phyloP scores from a whole-genome alignment of 148 eudicot species.

The Chenopodium suecicum region DNA sequence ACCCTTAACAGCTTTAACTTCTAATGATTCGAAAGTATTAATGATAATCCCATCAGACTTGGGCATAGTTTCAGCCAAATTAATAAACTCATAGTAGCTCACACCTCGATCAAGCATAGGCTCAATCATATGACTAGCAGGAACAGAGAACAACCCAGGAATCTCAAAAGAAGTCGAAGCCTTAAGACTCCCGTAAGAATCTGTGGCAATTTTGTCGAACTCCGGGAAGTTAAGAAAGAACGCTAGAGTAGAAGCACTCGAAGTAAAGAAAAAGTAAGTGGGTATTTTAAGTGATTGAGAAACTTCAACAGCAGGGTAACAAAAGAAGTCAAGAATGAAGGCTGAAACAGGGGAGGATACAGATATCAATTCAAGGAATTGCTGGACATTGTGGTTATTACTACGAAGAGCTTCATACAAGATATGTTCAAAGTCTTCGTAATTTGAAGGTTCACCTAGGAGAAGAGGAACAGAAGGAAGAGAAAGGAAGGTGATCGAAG shows the following conservation, averaged over 20 bases:
- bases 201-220: slow-evolving; percentile 25
- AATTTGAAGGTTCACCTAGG: slow-evolving; percentile 14
- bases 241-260: slow-evolving; percentile 35
- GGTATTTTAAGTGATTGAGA: slow-evolving; percentile 33
- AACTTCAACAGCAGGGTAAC: slow-evolving; percentile 31
- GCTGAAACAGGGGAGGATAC: slow-evolving; percentile 22
- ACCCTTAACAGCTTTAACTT: slow-evolving; percentile 30
- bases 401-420: slow-evolving; percentile 31
- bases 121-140: slow-evolving; percentile 34
- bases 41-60: slow-evolving; percentile 37
- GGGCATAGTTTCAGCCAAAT: slow-evolving; percentile 3
- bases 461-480: slow-evolving; percentile 36
- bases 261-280: slow-evolving; percentile 44
- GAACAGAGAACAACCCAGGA: slow-evolving; percentile 51
- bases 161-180: slow-evolving; percentile 18
- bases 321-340: slow-evolving; percentile 49
- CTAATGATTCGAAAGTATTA: slow-evolving; percentile 43
- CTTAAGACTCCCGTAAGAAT: slow-evolving; percentile 36
- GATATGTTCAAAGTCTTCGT: slow-evolving; percentile 19
- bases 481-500: slow-evolving; percentile 50
- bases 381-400: slow-evolving; percentile 30
- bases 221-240: slow-evolving; percentile 30
- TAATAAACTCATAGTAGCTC: slow-evolving; percentile 27
- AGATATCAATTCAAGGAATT: slow-evolving; percentile 30
- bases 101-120: slow-evolving; percentile 32